Evolutionary conservation across 768 basidiomycete species (phyloP), one percentile per base, ranked within the genome.

Genomic region (Boletus patriciae): DNA sequence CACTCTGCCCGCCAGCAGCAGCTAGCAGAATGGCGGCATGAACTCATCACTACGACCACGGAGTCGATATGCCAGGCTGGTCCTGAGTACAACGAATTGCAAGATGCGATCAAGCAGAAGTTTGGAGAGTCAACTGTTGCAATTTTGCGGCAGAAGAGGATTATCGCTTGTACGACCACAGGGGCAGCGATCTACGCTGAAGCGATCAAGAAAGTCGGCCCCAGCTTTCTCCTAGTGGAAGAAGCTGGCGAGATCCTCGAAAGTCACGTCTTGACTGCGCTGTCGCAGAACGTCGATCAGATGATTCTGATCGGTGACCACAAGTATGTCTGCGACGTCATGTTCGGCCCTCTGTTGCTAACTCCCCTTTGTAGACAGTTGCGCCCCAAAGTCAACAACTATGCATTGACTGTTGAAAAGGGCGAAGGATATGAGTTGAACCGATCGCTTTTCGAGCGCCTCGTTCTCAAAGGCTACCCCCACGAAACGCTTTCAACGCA

Each of bases 161-260:
- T 88, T 40, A 83, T 88, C 10, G 87, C 79, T 0, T 87, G 86
- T 59, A 88, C 87, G 0, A 88, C 87, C 0, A 87, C 86, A 0
- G 86, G 77, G 1, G 87, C 87, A 0, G 87, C 87, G 0, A 88
- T 82, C 66, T 81, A 84, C 54, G 68, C 72, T 0, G 66, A 75
- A 3, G 72, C 69, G 11, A 77, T 88, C 23, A 76, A 74, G 16
- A 71, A 70, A 0, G 78, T 74, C 3, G 66, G 69, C 5, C 82
- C 85, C 0, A 68, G 76, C 11, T 75, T 87, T 4, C 68, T 88
- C 6, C 70, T 88, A 0, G 86, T 88, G 1, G 87, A 89, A 62
- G 87, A 88, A 65, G 87, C 87, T 0, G 87, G 87, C 3, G 86
- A 88, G 62, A 87, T 88, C 44, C 66, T 89, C 5, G 87, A 88